Conservation (phyloP, 2,329 filamentous ascomycete genomes). For the Hymenoscyphus infarciens region DNA sequence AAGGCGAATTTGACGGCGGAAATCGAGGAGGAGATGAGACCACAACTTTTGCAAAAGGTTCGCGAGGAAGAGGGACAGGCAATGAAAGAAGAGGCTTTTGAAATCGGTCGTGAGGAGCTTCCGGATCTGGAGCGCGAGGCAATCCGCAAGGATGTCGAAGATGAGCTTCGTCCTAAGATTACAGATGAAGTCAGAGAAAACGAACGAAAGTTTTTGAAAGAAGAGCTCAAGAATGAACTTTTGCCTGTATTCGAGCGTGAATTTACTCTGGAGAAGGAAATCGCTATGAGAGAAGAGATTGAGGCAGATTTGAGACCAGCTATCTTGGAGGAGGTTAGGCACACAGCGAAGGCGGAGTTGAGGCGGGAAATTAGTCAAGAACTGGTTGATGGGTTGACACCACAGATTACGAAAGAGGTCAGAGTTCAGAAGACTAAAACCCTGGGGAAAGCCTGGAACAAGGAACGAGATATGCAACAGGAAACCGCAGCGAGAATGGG, state of each 20-base stretch:
- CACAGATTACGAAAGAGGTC: neutral
- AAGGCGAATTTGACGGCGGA: neutral
- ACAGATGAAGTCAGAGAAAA: neutral
- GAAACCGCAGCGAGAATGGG: too few species aligned
- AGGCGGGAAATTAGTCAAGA: neutral
- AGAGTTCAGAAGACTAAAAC: conserved; percentile 2
- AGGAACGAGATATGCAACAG: too few species aligned
- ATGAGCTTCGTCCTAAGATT: neutral
- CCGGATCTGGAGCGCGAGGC: neutral
- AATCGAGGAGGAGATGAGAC: neutral
- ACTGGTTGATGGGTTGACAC: neutral
- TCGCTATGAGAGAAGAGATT: neutral
- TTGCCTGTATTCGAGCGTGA: neutral
- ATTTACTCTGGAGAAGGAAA: neutral
- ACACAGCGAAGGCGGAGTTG: neutral
- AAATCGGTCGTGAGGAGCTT: neutral
- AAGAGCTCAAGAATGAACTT: neutral
- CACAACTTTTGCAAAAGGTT: neutral
- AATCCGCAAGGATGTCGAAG: neutral
- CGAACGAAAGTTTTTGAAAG: neutral
- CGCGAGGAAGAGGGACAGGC: conserved; percentile 3
- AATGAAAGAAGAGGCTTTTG: neutral
- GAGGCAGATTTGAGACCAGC: conserved; percentile 1
- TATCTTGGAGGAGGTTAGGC: neutral
- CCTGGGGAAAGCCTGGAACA: neutral